These are phyloP conservation scores for Lactarius quietus DNA, from an alignment of 768 basidiomycete genomes.

Conservation along the genomic window DNA sequence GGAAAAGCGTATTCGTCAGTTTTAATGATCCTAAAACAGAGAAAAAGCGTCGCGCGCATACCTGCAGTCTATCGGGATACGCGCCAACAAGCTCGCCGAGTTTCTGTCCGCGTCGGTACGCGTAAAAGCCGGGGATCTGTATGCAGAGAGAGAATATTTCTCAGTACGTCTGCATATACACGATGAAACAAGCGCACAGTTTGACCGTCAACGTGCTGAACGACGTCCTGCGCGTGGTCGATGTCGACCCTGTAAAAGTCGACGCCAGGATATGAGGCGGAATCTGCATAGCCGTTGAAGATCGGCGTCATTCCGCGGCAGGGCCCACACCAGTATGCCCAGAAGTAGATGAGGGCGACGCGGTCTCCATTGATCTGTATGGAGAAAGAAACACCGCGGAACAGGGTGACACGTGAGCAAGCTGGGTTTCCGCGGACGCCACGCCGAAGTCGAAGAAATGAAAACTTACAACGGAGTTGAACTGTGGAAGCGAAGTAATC, in stretches of 20 bases:
- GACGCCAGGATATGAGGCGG: constrained; percentile 14
- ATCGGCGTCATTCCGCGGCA: constrained; percentile 21
- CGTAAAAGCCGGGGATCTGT: constrained; percentile 25
- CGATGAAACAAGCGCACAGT: constrained; percentile 2
- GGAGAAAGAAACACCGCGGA: background rate
- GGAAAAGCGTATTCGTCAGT: background rate
- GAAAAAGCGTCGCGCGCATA: background rate
- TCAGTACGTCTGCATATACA: background rate
- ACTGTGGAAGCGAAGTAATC: constrained; percentile 19
- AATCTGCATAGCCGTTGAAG: constrained; percentile 18
- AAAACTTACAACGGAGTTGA: constrained; percentile 14
- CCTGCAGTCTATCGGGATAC: constrained; percentile 8
- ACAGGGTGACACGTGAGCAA: background rate
- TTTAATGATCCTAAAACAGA: background rate
- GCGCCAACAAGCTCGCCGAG: constrained; percentile 18
- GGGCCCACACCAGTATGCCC: constrained; percentile 24
- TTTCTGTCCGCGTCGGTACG: constrained; percentile 13
- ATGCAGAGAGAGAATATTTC: background rate
- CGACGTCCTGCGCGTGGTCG: constrained; percentile 15
- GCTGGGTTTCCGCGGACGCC: background rate
- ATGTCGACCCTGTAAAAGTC: constrained; percentile 24
- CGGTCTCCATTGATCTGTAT: constrained; percentile 9
- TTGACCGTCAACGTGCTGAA: constrained; percentile 14
- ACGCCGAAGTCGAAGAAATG: background rate
- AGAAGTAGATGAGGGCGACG: constrained; percentile 17